These are phyloP conservation scores for Adenanthera pavonina DNA, from an alignment of 306 rosid genomes.

Conservation along the genomic window DNA sequence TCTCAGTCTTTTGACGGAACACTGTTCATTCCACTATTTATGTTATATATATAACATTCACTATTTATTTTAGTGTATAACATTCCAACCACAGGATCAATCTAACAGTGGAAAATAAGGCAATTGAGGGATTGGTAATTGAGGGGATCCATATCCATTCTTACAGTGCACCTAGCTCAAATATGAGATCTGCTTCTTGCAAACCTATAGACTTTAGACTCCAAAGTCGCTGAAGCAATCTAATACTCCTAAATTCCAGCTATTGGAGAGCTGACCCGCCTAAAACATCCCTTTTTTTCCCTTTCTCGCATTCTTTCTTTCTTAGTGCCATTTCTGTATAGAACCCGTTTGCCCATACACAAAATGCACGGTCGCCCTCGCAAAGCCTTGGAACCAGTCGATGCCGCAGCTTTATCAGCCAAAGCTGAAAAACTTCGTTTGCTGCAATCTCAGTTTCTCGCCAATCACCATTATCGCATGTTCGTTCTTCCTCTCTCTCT, in stretches of 20 bases:
- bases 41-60: too few relatives aligned
- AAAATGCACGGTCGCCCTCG: conserved; percentile 94
- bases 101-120: too few relatives aligned
- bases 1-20: too few relatives aligned
- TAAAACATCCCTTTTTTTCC: neutral
- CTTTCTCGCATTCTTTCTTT: neutral
- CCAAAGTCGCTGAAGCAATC: neutral
- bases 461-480: conserved; percentile 66
- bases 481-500: conserved; percentile 9
- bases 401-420: conserved; percentile 57
- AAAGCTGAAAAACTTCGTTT: conserved; percentile 70
- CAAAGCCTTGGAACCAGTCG: conserved; percentile 68
- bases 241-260: neutral
- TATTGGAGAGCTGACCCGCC: neutral
- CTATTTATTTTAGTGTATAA: too few relatives aligned
- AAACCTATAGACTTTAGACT: neutral
- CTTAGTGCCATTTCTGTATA: neutral
- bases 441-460: conserved; percentile 74
- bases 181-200: too few relatives aligned
- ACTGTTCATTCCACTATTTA: too few relatives aligned
- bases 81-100: too few relatives aligned
- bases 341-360: neutral
- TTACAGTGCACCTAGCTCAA: too few relatives aligned
- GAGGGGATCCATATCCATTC: too few relatives aligned
- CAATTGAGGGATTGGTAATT: too few relatives aligned